phyloP scores from a whole-genome alignment of 208 protist genomes.

The Trichomonas gallinae region DNA sequence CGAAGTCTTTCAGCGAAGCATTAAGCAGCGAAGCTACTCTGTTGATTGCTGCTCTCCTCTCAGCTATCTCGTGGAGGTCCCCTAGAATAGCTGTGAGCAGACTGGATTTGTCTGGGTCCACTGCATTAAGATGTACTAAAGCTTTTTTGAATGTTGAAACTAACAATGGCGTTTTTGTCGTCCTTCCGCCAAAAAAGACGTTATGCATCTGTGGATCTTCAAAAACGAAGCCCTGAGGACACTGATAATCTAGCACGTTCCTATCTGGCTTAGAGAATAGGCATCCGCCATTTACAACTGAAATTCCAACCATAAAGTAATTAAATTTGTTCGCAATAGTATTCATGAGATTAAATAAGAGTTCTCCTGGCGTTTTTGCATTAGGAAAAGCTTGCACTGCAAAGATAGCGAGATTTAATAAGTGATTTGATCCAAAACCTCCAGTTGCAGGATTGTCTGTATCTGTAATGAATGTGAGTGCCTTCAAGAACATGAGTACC shows the following conservation, averaged over 20 bases:
- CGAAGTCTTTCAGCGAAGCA: not conserved
- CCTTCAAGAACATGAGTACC: not conserved
- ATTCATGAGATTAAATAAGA: not conserved
- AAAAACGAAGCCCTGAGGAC: not conserved
- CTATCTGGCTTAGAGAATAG: not conserved
- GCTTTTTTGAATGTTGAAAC: not conserved
- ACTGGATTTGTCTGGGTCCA: not conserved
- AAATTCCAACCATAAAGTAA: not conserved
- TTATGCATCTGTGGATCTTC: not conserved
- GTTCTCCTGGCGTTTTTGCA: not conserved
- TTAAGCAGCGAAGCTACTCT: not conserved
- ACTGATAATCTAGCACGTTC: not conserved
- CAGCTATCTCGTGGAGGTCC: not conserved
- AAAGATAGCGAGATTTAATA: constrained; percentile 5
- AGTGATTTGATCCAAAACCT: constrained; percentile 13
- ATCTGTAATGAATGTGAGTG: not conserved
- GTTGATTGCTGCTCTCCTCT: not conserved
- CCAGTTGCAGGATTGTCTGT: not conserved
- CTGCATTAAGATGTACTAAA: not conserved
- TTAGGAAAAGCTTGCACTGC: not conserved
- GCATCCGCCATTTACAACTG: not conserved
- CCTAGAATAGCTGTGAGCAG: not conserved
- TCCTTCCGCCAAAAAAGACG: not conserved
- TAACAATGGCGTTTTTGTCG: not conserved
- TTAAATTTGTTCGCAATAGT: not conserved